A percentile compares a stretch with the other conserved stretches of the same genome.
Evolutionary conservation across 345 rosid species (phyloP).

Genomic region (Cochlearia excelsa): DNA sequence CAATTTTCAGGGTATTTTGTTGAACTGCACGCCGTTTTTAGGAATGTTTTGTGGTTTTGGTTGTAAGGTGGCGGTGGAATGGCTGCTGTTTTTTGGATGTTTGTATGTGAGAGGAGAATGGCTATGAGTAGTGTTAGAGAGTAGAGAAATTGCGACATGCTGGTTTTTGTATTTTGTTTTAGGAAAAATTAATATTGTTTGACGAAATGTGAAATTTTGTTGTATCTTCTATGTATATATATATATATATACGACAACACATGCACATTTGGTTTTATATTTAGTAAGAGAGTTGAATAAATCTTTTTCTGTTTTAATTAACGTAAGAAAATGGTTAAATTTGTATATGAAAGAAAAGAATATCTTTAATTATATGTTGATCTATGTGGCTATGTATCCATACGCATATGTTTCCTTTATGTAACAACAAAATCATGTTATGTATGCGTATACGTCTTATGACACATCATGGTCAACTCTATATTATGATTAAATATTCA

Average conservation of each 20-base stretch:
- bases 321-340: constrained; percentile 6
- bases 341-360: too few relatives aligned
- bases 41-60: constrained; percentile 41
- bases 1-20: constrained; percentile 57
- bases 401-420: too few relatives aligned
- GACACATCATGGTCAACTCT: too few relatives aligned
- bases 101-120: constrained; percentile 10
- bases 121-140: constrained; percentile 29
- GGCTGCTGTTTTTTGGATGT: constrained; percentile 18
- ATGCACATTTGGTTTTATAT: background rate
- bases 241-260: background rate
- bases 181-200: constrained; percentile 1
- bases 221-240: constrained; percentile 18
- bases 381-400: too few relatives aligned
- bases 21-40: constrained; percentile 51
- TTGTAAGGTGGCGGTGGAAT: constrained; percentile 24
- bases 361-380: too few relatives aligned
- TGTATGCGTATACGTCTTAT: too few relatives aligned
- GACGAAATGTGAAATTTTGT: constrained; percentile 12
- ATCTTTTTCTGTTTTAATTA: background rate
- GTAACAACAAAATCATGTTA: too few relatives aligned
- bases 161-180: constrained; percentile 1
- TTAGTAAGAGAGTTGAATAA: background rate
- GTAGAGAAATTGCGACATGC: constrained; percentile 19
- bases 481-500: too few relatives aligned